Conservation (phyloP, 192 early-diverging fungal genomes). For the Funneliformis geosporum region DNA sequence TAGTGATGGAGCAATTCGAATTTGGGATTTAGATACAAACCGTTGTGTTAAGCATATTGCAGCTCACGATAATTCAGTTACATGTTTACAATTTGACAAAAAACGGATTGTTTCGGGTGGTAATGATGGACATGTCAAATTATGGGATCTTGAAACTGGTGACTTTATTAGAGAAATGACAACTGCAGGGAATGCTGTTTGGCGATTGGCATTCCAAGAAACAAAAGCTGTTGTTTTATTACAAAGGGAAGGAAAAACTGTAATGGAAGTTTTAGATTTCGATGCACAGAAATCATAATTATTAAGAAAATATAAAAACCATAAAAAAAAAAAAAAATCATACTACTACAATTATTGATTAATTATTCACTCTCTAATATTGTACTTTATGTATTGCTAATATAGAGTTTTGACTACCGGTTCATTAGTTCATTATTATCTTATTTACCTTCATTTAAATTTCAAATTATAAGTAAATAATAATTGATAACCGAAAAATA, state of each 20-base stretch:
- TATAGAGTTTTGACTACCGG: not conserved
- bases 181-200: slow-evolving; percentile 80
- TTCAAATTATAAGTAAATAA: not conserved
- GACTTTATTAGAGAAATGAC: slow-evolving; percentile 81
- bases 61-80: slow-evolving; percentile 83
- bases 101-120: slow-evolving; percentile 88
- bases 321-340: not conserved
- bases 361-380: not conserved
- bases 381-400: not conserved
- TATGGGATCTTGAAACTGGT: slow-evolving; percentile 92
- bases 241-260: slow-evolving; percentile 60
- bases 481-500: not conserved
- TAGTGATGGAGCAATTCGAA: slow-evolving; percentile 86
- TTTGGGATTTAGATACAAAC: slow-evolving; percentile 80
- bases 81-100: slow-evolving; percentile 94
- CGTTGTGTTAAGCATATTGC: slow-evolving; percentile 65
- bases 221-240: slow-evolving; percentile 58
- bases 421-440: not conserved
- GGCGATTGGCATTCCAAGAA: slow-evolving; percentile 66
- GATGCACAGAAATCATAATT: slow-evolving; percentile 30
- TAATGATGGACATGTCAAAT: slow-evolving; percentile 88
- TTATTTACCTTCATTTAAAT: not conserved
- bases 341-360: not conserved
- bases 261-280: slow-evolving; percentile 76
- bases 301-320: not conserved